phyloP scores from a whole-genome alignment of 164 flowering plant species.

The Cinnamomum micranthum region DNA sequence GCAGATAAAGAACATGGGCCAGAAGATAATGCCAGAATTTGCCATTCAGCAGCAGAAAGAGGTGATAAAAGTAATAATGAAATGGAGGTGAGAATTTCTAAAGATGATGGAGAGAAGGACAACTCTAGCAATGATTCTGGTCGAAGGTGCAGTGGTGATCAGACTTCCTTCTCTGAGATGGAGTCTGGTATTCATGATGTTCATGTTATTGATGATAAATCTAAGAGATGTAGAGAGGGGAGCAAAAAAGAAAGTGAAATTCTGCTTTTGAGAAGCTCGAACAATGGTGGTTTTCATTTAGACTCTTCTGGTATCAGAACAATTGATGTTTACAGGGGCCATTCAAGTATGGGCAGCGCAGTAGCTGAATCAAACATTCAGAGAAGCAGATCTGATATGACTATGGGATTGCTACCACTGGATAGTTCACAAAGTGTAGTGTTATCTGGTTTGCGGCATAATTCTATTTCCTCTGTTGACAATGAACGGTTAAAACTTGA shows the following conservation, averaged over 20 bases:
- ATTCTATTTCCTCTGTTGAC: conserved; percentile 66
- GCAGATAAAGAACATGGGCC: conserved; percentile 23
- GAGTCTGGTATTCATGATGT: conserved; percentile 55
- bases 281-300: conserved; percentile 9
- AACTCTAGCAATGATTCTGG: conserved; percentile 20
- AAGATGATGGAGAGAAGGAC: conserved; percentile 14
- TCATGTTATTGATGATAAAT: conserved; percentile 51
- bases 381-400: conserved; percentile 38
- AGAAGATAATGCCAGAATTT: conserved; percentile 7
- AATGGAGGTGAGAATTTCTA: conserved; percentile 14
- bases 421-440: conserved; percentile 20
- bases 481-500: conserved; percentile 70
- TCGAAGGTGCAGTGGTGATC: conserved; percentile 5
- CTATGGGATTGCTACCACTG: conserved; percentile 27
- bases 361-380: conserved; percentile 20
- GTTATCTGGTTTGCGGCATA: conserved; percentile 38
- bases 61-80: conserved; percentile 11
- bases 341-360: conserved; percentile 17
- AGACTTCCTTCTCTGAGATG: conserved; percentile 16
- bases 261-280: conserved; percentile 11
- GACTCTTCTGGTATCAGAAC: conserved; percentile 22
- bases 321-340: conserved; percentile 12
- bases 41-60: conserved; percentile 10
- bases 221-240: conserved; percentile 9
- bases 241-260: conserved; percentile 17